Conservation (phyloP, 2,329 filamentous ascomycete species). For the Septoria petroselini region DNA sequence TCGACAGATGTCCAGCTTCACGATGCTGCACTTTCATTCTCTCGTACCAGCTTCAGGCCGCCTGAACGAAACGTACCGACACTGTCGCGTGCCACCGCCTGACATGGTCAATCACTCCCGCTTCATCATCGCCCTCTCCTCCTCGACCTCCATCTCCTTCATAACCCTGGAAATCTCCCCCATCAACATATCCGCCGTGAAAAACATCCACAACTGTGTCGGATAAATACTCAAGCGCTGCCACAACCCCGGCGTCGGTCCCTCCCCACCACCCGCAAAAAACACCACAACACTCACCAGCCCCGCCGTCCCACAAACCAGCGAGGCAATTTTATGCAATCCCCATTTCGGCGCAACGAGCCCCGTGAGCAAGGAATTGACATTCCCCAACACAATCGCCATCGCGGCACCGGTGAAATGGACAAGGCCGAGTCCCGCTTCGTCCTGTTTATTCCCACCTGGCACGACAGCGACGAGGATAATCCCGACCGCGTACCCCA, state of each 20-base stretch:
- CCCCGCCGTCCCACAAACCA: slow-evolving; percentile 11
- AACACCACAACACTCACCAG: slow-evolving; percentile 4
- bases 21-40: too few relatives aligned
- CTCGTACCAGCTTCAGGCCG: too few relatives aligned
- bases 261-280: not conserved
- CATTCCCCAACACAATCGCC: slow-evolving; percentile 11
- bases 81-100: too few relatives aligned
- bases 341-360: slow-evolving; percentile 1
- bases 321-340: slow-evolving; percentile 11
- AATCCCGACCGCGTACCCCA: slow-evolving; percentile 14
- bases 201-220: slow-evolving; percentile 13
- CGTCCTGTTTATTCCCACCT: slow-evolving; percentile 10
- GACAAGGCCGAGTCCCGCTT: slow-evolving; percentile 4
- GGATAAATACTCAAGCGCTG: slow-evolving; percentile 18
- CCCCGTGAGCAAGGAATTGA: slow-evolving; percentile 17
- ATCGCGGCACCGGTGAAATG: slow-evolving; percentile 16
- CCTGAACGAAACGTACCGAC: too few relatives aligned
- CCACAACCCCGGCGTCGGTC: slow-evolving; percentile 9
- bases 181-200: slow-evolving; percentile 11
- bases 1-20: too few relatives aligned
- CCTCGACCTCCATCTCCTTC: slow-evolving; percentile 4
- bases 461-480: slow-evolving; percentile 14
- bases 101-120: not conserved
- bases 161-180: not conserved
- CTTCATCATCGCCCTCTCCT: not conserved